phyloP scores from a whole-genome alignment of 768 basidiomycete species.

The Panellus pusillus region DNA sequence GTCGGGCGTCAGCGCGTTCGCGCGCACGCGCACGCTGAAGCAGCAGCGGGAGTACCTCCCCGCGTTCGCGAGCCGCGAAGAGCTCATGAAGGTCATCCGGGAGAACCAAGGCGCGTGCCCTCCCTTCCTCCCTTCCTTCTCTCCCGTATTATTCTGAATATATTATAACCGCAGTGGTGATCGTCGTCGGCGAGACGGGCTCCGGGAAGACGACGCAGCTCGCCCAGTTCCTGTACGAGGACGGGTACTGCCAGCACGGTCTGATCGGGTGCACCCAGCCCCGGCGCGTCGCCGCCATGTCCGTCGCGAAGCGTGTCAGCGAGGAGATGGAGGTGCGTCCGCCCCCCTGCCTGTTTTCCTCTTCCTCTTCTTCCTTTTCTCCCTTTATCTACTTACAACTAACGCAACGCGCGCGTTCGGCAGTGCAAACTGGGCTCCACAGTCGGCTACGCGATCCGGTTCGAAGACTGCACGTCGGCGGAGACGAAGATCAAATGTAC shows the following conservation, averaged over 20 bases:
- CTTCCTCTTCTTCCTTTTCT: no score
- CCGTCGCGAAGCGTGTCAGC: conserved; percentile 98
- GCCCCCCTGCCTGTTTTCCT: neutral
- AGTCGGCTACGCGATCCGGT: conserved; percentile 97
- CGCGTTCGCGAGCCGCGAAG: conserved; percentile 96
- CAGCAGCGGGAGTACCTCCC: conserved; percentile 97
- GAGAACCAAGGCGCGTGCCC: conserved; percentile 94
- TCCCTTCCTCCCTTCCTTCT: neutral
- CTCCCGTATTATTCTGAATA: neutral
- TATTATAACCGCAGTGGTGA: conserved; percentile 56
- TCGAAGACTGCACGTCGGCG: conserved; percentile 94
- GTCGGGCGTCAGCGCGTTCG: conserved; percentile 77
- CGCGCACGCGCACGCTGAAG: conserved; percentile 79
- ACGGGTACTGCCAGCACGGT: conserved; percentile 89
- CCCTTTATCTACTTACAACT: no score
- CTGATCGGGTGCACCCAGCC: conserved; percentile 98
- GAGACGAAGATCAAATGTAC: conserved; percentile 99
- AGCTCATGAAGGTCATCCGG: conserved; percentile 80
- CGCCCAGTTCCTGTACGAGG: conserved; percentile 93
- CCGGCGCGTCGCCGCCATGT: conserved; percentile 98
- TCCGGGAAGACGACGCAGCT: conserved; percentile 99
- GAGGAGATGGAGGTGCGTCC: conserved; percentile 93
- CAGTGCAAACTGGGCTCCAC: conserved; percentile 86
- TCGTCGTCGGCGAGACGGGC: conserved; percentile 99
- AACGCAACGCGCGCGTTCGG: conserved; percentile 9